Evolutionary conservation across 2,329 filamentous ascomycete species (phyloP).

Genomic region (Epicoccum nigrum): DNA sequence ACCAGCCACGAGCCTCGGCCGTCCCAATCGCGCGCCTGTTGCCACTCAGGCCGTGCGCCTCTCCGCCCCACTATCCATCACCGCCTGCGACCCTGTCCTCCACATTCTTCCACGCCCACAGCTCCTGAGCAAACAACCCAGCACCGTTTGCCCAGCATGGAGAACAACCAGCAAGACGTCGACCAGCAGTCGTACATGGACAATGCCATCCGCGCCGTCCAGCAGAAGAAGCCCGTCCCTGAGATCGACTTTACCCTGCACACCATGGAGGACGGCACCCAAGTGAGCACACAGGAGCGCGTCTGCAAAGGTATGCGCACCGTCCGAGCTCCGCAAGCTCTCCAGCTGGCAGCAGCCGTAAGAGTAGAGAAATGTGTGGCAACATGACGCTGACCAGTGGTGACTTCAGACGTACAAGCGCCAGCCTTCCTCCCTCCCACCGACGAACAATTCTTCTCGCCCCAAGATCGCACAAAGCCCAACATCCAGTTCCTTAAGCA

Average conservation of each 20-base stretch:
- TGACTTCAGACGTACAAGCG: conserved; percentile 84
- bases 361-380: conserved; percentile 14
- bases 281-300: conserved; percentile 93
- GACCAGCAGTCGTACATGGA: conserved; percentile 65
- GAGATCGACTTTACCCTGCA: conserved; percentile 99
- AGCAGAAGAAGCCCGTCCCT: conserved; percentile 91
- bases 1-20: conserved; percentile 37
- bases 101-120: conserved; percentile 33
- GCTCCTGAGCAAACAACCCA: conserved; percentile 22
- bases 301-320: conserved; percentile 88
- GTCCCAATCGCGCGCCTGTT: conserved; percentile 34
- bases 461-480: conserved; percentile 84
- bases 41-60: conserved; percentile 35
- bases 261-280: conserved; percentile 95
- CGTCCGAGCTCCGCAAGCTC: conserved; percentile 2
- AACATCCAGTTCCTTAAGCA: conserved; percentile 95
- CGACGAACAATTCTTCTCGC: conserved; percentile 92
- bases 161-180: conserved; percentile 40
- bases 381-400: conserved; percentile 34
- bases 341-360: conserved; percentile 5
- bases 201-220: conserved; percentile 89
- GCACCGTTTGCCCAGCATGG: conserved; percentile 39
- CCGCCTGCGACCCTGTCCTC: conserved; percentile 35
- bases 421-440: conserved; percentile 91
- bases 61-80: conserved; percentile 42